Percentiles rank a stretch among this genome's conserved stretches.
Evolutionary conservation across 768 basidiomycete genomes (phyloP).

Genomic region (Fomitopsis pulvina): DNA sequence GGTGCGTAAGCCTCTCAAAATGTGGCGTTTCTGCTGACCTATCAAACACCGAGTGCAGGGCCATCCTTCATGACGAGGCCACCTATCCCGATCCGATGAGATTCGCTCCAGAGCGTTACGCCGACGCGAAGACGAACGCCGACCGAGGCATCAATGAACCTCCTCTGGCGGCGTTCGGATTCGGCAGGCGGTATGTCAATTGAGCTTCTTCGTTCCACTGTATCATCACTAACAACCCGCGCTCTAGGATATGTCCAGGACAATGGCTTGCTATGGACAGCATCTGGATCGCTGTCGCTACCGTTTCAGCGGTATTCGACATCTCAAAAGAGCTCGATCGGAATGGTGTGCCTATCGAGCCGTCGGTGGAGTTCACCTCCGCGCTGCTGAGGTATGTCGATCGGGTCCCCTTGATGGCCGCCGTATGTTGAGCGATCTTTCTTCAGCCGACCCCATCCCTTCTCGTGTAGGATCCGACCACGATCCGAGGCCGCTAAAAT

Average conservation of each 20-base stretch:
- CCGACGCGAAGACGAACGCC: constrained; percentile 4
- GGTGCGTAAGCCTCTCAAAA: constrained; percentile 9
- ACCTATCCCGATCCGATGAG: constrained; percentile 17
- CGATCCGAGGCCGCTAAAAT: constrained; percentile 9
- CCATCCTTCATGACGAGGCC: constrained; percentile 15
- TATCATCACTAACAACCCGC: background rate
- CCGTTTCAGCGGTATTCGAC: constrained; percentile 14
- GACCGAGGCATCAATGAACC: constrained; percentile 10
- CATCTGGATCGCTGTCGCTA: constrained; percentile 17
- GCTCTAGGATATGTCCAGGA: constrained; percentile 18
- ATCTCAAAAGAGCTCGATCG: constrained; percentile 11
- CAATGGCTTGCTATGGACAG: constrained; percentile 17
- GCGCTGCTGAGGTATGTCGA: constrained; percentile 4
- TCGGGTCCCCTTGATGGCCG: background rate
- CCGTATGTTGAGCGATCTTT: background rate
- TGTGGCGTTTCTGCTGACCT: background rate
- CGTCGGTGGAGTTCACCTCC: background rate
- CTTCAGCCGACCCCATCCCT: constrained; percentile 11
- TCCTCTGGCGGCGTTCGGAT: constrained; percentile 15
- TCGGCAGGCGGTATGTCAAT: constrained; percentile 12
- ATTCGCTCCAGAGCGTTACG: constrained; percentile 22
- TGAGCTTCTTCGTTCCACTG: background rate
- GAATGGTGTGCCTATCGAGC: constrained; percentile 1
- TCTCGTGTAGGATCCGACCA: constrained; percentile 13
- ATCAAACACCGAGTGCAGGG: constrained; percentile 8